phyloP scores from a whole-genome alignment of 2,329 filamentous ascomycete species.

The Penicillium sp. region DNA sequence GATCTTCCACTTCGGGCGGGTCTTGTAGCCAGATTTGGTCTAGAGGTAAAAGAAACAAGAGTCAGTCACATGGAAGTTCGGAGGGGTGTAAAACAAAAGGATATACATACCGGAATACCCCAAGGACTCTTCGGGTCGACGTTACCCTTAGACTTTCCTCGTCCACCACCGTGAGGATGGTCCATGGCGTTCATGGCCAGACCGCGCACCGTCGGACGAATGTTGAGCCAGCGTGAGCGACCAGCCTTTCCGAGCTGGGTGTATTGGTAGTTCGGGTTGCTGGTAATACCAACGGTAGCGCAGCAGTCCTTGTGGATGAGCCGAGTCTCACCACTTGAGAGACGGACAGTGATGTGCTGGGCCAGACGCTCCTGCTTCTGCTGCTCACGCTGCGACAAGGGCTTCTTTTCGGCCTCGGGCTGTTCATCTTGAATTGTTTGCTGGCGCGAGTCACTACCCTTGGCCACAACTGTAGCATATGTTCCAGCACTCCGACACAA shows the following conservation, averaged over 20 bases:
- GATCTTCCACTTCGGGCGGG: constrained; percentile 79
- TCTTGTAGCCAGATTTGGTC: constrained; percentile 73
- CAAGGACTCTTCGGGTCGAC: constrained; percentile 92
- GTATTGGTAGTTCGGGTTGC: constrained; percentile 90
- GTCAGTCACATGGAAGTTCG: constrained; percentile 7
- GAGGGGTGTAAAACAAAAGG: constrained; percentile 5
- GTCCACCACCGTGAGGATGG: constrained; percentile 97
- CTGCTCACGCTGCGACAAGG: constrained; percentile 38
- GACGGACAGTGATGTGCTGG: constrained; percentile 76
- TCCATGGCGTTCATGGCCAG: constrained; percentile 98
- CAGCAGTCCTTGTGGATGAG: constrained; percentile 89
- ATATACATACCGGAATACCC: constrained; percentile 79
- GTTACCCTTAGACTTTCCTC: constrained; percentile 99
- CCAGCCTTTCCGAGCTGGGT: constrained; percentile 92
- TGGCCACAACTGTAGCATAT: constrained; percentile 82
- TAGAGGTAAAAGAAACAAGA: constrained; percentile 29
- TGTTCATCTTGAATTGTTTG: constrained; percentile 59
- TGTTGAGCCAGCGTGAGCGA: constrained; percentile 88
- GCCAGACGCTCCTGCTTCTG: constrained; percentile 59
- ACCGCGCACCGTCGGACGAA: constrained; percentile 92
- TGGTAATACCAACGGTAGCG: constrained; percentile 89
- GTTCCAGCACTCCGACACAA: constrained; percentile 96
- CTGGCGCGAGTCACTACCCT: constrained; percentile 64
- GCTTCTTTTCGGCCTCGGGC: constrained; percentile 32
- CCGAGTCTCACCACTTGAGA: constrained; percentile 91